Evolutionary conservation across 495 filamentous ascomycete genomes (phyloP).

Genomic region (Niebla homalea): DNA sequence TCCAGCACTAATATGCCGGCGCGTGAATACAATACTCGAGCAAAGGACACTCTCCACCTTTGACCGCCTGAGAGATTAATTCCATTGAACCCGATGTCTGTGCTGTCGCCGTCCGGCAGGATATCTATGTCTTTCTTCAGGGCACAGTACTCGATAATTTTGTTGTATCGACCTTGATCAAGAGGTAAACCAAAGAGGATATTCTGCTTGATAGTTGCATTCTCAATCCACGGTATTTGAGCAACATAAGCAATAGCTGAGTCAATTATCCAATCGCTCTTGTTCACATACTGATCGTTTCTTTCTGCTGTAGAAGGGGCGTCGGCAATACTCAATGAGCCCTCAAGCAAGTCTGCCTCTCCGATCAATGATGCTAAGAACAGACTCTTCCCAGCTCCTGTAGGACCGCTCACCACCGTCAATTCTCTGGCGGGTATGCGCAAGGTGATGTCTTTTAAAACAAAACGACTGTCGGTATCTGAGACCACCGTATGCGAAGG

Average conservation of each 20-base stretch:
- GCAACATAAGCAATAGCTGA: slow-evolving; percentile 61
- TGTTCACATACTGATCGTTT: slow-evolving; percentile 42
- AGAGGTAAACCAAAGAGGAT: slow-evolving; percentile 61
- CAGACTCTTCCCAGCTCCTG: slow-evolving; percentile 51
- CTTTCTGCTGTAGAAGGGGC: slow-evolving; percentile 24
- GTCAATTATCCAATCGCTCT: slow-evolving; percentile 57
- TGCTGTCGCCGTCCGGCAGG: slow-evolving; percentile 59
- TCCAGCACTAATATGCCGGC: slow-evolving; percentile 70
- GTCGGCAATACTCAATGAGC: slow-evolving; percentile 31
- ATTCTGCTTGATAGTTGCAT: slow-evolving; percentile 61
- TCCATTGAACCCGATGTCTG: slow-evolving; percentile 70
- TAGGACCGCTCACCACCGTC: slow-evolving; percentile 47
- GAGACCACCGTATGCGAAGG: slow-evolving; percentile 32
- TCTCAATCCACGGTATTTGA: slow-evolving; percentile 80
- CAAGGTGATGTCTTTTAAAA: slow-evolving; percentile 48
- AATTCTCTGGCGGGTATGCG: slow-evolving; percentile 54
- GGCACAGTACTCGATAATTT: slow-evolving; percentile 56
- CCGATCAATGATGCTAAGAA: slow-evolving; percentile 49
- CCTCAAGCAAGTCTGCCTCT: slow-evolving; percentile 39
- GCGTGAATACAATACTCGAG: slow-evolving; percentile 65
- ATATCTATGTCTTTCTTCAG: slow-evolving; percentile 61
- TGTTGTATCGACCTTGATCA: slow-evolving; percentile 47
- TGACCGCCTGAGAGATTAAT: slow-evolving; percentile 79
- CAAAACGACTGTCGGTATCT: slow-evolving; percentile 39
- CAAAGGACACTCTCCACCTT: slow-evolving; percentile 68